Conservation (phyloP, 352 stramenopile genomes). For the Phytophthora pini region DNA sequence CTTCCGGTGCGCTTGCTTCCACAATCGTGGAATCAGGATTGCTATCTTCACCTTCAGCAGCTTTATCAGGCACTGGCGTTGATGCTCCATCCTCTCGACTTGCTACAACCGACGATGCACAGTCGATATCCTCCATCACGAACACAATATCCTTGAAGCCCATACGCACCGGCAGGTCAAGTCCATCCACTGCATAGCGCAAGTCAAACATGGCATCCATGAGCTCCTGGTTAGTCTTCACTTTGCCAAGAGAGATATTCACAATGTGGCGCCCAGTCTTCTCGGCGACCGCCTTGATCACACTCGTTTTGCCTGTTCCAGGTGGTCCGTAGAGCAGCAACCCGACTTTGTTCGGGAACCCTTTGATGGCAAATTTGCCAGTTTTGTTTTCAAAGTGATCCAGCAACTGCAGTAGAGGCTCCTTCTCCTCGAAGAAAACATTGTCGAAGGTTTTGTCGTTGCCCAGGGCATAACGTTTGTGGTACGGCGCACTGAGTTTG, state of each 20-base stretch:
- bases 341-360: slow-evolving; percentile 90
- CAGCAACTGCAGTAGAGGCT: slow-evolving; percentile 67
- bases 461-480: slow-evolving; percentile 83
- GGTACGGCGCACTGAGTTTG: slow-evolving; percentile 18
- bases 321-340: slow-evolving; percentile 87
- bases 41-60: background rate
- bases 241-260: slow-evolving; percentile 65
- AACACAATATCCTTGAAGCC: slow-evolving; percentile 89
- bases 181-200: slow-evolving; percentile 54
- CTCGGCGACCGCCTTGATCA: slow-evolving; percentile 89
- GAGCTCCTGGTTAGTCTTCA: slow-evolving; percentile 86
- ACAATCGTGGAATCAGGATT: background rate
- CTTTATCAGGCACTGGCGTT: slow-evolving; percentile 1
- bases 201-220: slow-evolving; percentile 85
- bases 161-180: slow-evolving; percentile 71
- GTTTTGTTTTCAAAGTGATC: slow-evolving; percentile 72
- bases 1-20: slow-evolving; percentile 17
- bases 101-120: slow-evolving; percentile 71
- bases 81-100: slow-evolving; percentile 37
- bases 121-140: slow-evolving; percentile 92
- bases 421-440: slow-evolving; percentile 90
- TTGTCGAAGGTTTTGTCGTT: slow-evolving; percentile 90
- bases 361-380: slow-evolving; percentile 87
- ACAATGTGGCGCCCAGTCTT: slow-evolving; percentile 77
- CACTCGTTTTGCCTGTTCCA: slow-evolving; percentile 88